Conservation (phyloP, 2,329 filamentous ascomycete genomes). For the Trichophyton mentagrophytes region DNA sequence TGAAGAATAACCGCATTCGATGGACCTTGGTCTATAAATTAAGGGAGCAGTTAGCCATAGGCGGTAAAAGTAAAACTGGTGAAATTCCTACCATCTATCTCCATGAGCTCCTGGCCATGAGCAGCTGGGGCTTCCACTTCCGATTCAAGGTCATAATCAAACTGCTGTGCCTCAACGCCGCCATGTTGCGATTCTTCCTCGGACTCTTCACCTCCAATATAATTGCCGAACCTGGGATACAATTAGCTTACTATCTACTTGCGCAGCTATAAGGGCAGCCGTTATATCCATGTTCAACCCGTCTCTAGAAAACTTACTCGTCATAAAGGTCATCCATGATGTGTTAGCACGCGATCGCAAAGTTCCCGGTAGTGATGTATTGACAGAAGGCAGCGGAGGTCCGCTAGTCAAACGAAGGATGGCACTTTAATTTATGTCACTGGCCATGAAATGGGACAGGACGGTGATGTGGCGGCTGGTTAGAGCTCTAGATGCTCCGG, state of each 20-base stretch:
- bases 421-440: not conserved
- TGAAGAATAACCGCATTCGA: conserved; percentile 96
- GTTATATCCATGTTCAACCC: not conserved
- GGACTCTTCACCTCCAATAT: conserved; percentile 85
- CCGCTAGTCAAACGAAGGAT: not conserved
- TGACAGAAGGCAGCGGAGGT: not conserved
- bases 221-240: conserved; percentile 75
- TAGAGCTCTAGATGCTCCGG: not conserved
- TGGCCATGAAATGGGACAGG: not conserved
- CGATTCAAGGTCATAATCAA: conserved; percentile 61
- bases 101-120: conserved; percentile 77
- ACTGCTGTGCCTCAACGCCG: conserved; percentile 64
- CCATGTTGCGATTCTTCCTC: conserved; percentile 72
- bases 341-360: not conserved
- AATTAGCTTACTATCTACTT: conserved; percentile 9
- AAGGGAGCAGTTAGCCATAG: not conserved
- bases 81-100: conserved; percentile 56
- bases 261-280: not conserved
- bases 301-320: conserved; percentile 46
- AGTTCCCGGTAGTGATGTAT: not conserved
- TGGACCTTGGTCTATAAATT: conserved; percentile 55
- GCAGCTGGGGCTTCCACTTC: conserved; percentile 47
- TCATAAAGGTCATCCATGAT: conserved; percentile 92
- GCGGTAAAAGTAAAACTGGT: too few species aligned
- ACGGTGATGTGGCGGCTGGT: not conserved